Conservation (phyloP, 208 protist genomes). For the Leishmania guyanensis region DNA sequence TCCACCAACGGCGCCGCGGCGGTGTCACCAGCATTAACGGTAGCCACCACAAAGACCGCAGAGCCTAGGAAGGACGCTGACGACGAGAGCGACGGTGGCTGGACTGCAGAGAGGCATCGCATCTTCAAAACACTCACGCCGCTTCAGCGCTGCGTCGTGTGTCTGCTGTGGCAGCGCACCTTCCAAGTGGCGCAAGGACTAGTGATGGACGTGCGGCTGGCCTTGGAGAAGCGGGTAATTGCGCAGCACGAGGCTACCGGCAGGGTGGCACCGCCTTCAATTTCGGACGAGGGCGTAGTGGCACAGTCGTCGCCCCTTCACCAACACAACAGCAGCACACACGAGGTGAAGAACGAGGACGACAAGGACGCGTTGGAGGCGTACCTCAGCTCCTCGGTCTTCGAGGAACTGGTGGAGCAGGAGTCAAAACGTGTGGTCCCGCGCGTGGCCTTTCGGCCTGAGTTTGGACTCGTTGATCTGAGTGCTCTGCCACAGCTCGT, state of each 20-base stretch:
- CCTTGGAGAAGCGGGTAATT: constrained; percentile 30
- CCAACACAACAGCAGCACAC: not conserved
- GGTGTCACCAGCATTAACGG: not conserved
- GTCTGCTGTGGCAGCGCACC: constrained; percentile 70
- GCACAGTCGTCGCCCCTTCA: not conserved
- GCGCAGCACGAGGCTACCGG: constrained; percentile 16
- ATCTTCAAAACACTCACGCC: constrained; percentile 53
- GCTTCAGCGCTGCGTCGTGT: constrained; percentile 69
- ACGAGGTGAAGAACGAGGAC: constrained; percentile 4
- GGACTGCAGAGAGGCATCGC: constrained; percentile 42
- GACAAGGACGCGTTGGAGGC: constrained; percentile 43
- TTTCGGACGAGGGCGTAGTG: not conserved
- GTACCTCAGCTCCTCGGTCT: constrained; percentile 37
- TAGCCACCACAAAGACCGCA: not conserved
- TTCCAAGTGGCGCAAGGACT: constrained; percentile 44
- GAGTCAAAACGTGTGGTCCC: constrained; percentile 47
- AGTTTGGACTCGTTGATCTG: constrained; percentile 68
- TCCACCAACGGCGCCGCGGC: not conserved
- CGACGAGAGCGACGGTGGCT: constrained; percentile 12
- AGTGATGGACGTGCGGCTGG: constrained; percentile 50
- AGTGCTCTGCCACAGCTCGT: constrained; percentile 64
- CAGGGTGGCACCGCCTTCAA: constrained; percentile 5
- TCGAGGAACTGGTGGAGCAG: constrained; percentile 37
- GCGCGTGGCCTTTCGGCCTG: constrained; percentile 38
- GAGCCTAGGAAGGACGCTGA: not conserved